Evolutionary conservation across 2,329 filamentous ascomycete genomes (phyloP).

Genomic region (Colletotrichum salicis): DNA sequence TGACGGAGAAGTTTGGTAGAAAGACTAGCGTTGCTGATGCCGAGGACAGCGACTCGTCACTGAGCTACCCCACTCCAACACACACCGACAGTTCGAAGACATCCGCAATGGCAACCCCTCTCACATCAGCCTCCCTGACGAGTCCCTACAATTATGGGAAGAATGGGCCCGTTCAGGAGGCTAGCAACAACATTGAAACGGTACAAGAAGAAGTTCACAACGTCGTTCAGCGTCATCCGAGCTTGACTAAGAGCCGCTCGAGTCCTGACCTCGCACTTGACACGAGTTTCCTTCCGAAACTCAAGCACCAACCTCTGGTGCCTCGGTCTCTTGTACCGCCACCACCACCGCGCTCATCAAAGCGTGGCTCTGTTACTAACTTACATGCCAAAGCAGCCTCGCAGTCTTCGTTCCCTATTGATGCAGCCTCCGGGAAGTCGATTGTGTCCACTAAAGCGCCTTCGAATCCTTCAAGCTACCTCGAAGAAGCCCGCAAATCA

Average conservation of each 20-base stretch:
- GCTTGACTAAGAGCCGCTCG: conserved; percentile 39
- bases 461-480: conserved; percentile 25
- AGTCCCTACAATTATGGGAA: conserved; percentile 15
- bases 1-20: conserved; percentile 26
- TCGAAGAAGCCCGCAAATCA: conserved; percentile 33
- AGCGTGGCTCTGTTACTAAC: conserved; percentile 16
- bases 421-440: conserved; percentile 8
- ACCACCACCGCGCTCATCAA: conserved; percentile 39
- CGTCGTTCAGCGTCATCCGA: conserved; percentile 25
- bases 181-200: not conserved
- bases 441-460: conserved; percentile 12
- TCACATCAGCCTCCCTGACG: conserved; percentile 10
- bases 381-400: conserved; percentile 29
- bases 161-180: not conserved
- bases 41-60: conserved; percentile 32
- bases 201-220: conserved; percentile 1
- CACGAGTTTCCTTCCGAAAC: conserved; percentile 48
- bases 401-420: conserved; percentile 7
- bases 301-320: conserved; percentile 52
- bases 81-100: conserved; percentile 17
- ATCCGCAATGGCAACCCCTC: conserved; percentile 12
- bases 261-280: conserved; percentile 38
- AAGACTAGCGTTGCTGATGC: conserved; percentile 30
- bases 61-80: conserved; percentile 20
- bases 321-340: conserved; percentile 22